Evolutionary conservation across 139 green algal genomes (phyloP).

Genomic region (Astrephomene gubernaculifera): DNA sequence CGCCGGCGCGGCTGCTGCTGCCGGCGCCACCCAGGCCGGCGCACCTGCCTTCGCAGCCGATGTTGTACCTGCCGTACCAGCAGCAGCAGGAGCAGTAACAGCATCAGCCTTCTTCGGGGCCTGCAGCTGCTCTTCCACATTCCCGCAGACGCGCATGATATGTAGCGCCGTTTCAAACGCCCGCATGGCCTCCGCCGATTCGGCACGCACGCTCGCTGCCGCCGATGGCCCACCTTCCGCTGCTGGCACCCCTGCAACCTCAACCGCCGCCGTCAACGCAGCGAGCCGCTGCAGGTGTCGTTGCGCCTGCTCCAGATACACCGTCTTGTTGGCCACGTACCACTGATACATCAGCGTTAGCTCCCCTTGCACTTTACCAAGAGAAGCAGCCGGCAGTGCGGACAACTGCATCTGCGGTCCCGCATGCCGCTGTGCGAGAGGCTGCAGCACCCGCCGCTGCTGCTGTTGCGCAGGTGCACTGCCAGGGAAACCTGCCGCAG

Average conservation of each 20-base stretch:
- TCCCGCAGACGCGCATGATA: constrained; percentile 27
- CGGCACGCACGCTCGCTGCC: background rate
- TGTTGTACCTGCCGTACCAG: background rate
- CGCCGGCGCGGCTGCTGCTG: background rate
- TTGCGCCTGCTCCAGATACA: constrained; percentile 50
- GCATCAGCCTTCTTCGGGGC: no score
- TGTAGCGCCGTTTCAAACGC: constrained; percentile 35
- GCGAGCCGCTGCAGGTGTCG: constrained; percentile 27
- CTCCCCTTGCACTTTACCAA: constrained; percentile 43
- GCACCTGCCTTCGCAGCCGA: background rate
- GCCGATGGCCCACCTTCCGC: background rate
- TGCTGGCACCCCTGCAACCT: background rate
- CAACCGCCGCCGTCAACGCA: background rate
- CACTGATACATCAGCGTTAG: constrained; percentile 54
- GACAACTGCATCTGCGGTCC: no score
- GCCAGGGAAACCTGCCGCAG: background rate
- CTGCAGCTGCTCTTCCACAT: constrained; percentile 18
- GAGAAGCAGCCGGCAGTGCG: no score
- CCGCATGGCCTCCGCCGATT: constrained; percentile 14
- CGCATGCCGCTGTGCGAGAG: constrained; percentile 20
- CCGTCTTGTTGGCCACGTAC: constrained; percentile 54
- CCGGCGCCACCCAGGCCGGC: background rate
- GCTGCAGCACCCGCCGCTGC: background rate
- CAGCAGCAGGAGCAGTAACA: background rate
- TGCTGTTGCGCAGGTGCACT: background rate